These are phyloP conservation scores for Populus simonii DNA, from an alignment of 345 rosid genomes.

Conservation along the genomic window DNA sequence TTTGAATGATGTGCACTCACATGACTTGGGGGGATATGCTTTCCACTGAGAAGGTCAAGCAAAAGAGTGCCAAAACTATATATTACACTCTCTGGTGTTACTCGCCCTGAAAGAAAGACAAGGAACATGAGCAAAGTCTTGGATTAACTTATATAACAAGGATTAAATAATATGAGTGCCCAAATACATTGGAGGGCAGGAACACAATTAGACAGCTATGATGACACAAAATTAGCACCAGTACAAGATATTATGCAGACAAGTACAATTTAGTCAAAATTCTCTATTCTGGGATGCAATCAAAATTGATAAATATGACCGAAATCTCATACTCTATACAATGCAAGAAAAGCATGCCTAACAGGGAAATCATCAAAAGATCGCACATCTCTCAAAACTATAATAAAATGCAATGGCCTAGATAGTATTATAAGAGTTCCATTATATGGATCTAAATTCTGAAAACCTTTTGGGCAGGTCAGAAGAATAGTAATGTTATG, in stretches of 20 bases:
- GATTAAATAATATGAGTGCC: not conserved
- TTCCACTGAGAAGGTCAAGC: slow-evolving; percentile 96
- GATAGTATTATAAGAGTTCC: not conserved
- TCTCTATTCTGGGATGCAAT: not conserved
- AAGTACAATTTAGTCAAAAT: not conserved
- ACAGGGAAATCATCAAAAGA: not conserved
- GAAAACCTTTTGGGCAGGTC: not conserved
- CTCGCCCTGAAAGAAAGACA: slow-evolving; percentile 54
- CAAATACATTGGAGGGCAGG: not conserved
- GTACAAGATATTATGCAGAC: not conserved
- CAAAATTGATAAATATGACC: not conserved
- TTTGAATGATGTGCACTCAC: slow-evolving; percentile 42
- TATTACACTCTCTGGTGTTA: slow-evolving; percentile 91
- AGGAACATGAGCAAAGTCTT: not conserved
- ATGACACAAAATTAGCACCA: not conserved
- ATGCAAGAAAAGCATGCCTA: not conserved
- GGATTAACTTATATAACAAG: not conserved
- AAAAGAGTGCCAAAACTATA: slow-evolving; percentile 95
- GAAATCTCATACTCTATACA: not conserved
- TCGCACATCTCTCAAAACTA: not conserved
- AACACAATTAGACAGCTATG: not conserved
- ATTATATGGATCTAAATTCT: not conserved
- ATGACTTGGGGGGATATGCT: slow-evolving; percentile 93
- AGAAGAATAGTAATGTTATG: not conserved
- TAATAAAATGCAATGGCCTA: not conserved